Base-by-base conservation (phyloP, 495 filamentous ascomycete genomes). In the Aspergillus sparsus region DNA sequence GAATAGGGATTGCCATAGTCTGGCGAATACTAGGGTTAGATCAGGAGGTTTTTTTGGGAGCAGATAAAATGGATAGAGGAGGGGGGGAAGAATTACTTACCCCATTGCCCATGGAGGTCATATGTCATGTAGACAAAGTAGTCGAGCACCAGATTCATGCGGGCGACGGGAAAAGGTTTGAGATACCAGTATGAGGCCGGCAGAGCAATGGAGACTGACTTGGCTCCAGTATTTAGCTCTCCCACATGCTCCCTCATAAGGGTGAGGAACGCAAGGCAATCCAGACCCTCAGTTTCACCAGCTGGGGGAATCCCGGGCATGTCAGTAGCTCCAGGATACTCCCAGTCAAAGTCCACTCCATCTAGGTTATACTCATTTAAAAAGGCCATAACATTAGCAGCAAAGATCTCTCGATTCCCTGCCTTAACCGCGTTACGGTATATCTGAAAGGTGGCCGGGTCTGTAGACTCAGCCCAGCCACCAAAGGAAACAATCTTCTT, bases 381-480 rank as follows among this genome's bases (percentile, higher is more conserved):
- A 39, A 71, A 76, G 49, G 71, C 70, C 6, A 59, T 36, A 16
- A 46, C 42, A 13, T 13, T 16, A 46, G n/a, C 18, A 16, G 42
- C 42, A 46, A 46, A 46, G 13, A 15, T 46, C 0, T 65, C 58
- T 0, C 74, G 68, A 41, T 81, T 77, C 0, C 45, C 73, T 7
- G 60, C 35, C 5, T n/a, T 66, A 11, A 76, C 68, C n/a, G 49
- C 76, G 0, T 76, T 57, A 0, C 78, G 70, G 50, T 80, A 71
- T 31, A 77, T 69, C 7, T 55, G 39, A 50, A 65, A 79, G 3
- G 75, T 75, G 12, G 52, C 53, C 6, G 61, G 50, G n/a, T 67
- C 62, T 0, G 78, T 81, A 0, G 70, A 77, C 52, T 76, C 79
- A 0, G 50, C 60, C 79, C 79, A 82, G 2, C 80, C 80, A n/a